phyloP scores from a whole-genome alignment of 257 asterid genomes.

The Leptodermis oblonga region DNA sequence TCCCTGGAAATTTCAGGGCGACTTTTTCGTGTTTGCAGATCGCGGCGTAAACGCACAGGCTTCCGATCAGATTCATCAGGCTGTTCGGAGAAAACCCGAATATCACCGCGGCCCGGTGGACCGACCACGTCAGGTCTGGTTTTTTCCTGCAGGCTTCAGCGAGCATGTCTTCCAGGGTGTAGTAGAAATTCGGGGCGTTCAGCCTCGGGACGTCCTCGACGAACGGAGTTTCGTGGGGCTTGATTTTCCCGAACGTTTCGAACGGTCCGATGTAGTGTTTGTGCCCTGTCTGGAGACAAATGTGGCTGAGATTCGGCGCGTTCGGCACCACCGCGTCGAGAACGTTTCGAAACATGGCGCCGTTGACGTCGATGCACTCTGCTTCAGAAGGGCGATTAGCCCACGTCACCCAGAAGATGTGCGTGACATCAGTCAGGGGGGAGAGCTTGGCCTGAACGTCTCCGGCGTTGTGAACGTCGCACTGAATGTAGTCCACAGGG shows the following conservation, averaged over 20 bases:
- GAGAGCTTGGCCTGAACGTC: slow-evolving; percentile 20
- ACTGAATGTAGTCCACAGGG: slow-evolving; percentile 24
- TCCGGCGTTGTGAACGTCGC: slow-evolving; percentile 11
- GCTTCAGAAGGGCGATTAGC: slow-evolving; percentile 24
- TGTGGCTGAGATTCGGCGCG: slow-evolving; percentile 20
- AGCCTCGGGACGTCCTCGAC: slow-evolving; percentile 22
- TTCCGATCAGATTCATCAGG: slow-evolving; percentile 25
- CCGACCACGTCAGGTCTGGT: slow-evolving; percentile 23
- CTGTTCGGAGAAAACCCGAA: slow-evolving; percentile 23
- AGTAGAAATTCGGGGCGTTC: slow-evolving; percentile 24
- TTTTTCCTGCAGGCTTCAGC: slow-evolving; percentile 12
- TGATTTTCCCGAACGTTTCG: slow-evolving; percentile 17
- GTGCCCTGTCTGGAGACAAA: slow-evolving; percentile 30
- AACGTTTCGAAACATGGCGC: slow-evolving; percentile 22
- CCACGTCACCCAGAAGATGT: slow-evolving; percentile 30
- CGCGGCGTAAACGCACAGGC: slow-evolving; percentile 18
- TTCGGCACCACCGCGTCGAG: slow-evolving; percentile 17
- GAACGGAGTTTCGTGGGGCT: slow-evolving; percentile 22
- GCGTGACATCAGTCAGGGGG: slow-evolving; percentile 20
- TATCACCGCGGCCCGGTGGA: slow-evolving; percentile 24
- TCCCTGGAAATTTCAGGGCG: slow-evolving; percentile 22
- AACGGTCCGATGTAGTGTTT: slow-evolving; percentile 31
- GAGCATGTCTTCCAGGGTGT: slow-evolving; percentile 23
- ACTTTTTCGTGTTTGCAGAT: slow-evolving; percentile 25
- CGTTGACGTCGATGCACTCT: slow-evolving; percentile 21